A percentile compares a stretch with the other conserved stretches of the same genome.
Conservation (phyloP, 129 eudicot genomes). For the Ambrosia artemisiifolia region DNA sequence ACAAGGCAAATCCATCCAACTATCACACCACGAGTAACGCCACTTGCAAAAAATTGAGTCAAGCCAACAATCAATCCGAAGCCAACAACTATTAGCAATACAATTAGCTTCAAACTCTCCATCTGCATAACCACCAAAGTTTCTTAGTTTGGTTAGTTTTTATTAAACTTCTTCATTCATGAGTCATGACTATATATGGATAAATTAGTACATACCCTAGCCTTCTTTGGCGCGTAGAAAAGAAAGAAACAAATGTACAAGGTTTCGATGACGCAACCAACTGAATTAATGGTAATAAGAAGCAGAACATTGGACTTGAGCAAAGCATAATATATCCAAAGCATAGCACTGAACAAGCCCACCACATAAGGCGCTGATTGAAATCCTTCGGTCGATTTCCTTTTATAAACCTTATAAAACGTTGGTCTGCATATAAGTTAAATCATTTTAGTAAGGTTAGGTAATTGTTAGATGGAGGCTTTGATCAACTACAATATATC, state of each 20-base stretch:
- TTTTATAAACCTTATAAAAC: conserved; percentile 52
- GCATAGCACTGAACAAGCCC: conserved; percentile 67
- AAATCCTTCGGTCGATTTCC: conserved; percentile 63
- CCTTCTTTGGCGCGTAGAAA: conserved; percentile 50
- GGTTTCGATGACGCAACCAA: conserved; percentile 61
- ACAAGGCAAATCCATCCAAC: conserved; percentile 92
- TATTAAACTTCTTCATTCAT: neutral
- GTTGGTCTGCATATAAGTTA: conserved; percentile 51
- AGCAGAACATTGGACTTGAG: conserved; percentile 51
- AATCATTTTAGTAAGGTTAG: neutral
- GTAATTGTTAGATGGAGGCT: neutral
- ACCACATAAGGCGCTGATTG: conserved; percentile 68
- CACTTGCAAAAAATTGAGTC: conserved; percentile 42
- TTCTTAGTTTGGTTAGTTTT: neutral
- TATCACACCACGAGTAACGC: conserved; percentile 37
- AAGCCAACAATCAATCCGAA: conserved; percentile 51
- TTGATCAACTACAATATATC: neutral
- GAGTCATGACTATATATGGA: neutral
- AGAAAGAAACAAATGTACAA: conserved; percentile 57
- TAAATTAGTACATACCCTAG: conserved; percentile 20
- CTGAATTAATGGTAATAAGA: conserved; percentile 64
- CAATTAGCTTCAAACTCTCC: conserved; percentile 45
- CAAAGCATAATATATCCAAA: conserved; percentile 70
- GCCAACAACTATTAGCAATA: conserved; percentile 39
- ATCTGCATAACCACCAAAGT: conserved; percentile 30